phyloP scores from a whole-genome alignment of 2,329 filamentous ascomycete species.

The Trichoderma citrinoviride region DNA sequence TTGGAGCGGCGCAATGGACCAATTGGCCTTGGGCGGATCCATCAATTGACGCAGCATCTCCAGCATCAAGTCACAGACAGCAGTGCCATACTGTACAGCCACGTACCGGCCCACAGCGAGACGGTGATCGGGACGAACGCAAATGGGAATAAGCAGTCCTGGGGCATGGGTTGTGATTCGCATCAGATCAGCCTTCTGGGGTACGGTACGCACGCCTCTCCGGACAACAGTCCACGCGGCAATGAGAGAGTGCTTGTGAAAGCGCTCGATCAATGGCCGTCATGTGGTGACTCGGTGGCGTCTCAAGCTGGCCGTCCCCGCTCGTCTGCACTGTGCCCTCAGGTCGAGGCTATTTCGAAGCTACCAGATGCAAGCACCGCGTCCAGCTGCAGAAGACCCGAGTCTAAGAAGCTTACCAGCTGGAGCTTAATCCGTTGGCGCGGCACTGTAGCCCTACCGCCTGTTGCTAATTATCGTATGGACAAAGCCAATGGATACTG shows the following conservation, averaged over 20 bases:
- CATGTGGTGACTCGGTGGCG: slow-evolving; percentile 21
- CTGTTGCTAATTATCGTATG: not conserved
- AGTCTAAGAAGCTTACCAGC: not conserved
- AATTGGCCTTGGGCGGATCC: not conserved
- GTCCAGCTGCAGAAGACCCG: not conserved
- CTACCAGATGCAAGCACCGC: not conserved
- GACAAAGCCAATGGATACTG: not conserved
- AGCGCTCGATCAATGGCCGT: slow-evolving; percentile 3
- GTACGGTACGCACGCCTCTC: not conserved
- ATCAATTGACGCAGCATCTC: not conserved
- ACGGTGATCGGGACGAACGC: not conserved
- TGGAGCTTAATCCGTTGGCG: slow-evolving; percentile 11
- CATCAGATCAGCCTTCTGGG: slow-evolving; percentile 10
- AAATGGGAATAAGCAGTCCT: not conserved
- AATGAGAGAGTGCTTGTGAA: slow-evolving; percentile 13
- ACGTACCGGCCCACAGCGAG: not conserved
- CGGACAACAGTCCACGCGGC: slow-evolving; percentile 13
- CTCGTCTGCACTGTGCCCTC: slow-evolving; percentile 15
- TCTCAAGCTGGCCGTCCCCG: not conserved
- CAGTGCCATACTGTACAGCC: not conserved
- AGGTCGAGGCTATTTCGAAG: slow-evolving; percentile 14
- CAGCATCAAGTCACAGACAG: not conserved
- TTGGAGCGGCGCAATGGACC: not conserved
- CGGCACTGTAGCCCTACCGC: slow-evolving; percentile 8
- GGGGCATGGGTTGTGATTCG: not conserved